Evolutionary conservation across 2,329 filamentous ascomycete species (phyloP), one percentile per base, ranked within the genome.

Genomic region (Trichophyton mentagrophytes): DNA sequence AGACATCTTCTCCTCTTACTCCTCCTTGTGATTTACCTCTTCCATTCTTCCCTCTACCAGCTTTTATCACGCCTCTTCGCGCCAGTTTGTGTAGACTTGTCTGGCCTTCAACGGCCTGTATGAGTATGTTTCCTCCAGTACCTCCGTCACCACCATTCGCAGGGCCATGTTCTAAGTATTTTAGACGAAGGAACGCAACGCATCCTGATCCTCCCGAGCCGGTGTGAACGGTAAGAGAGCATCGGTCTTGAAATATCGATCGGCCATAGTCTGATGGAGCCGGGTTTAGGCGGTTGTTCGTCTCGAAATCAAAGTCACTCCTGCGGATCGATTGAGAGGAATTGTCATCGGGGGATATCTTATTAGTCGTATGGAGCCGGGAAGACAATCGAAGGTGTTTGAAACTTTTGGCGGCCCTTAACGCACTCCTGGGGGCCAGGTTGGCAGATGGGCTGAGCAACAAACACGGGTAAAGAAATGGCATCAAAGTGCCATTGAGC

Each of bases 61-160:
- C 77, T 63, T 73, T 74, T 57, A 79, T 74, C 60, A 90, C 82
- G 1, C 89, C 85, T 66, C 86, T 80, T 46, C 92, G 81, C 0
- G 89, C 87, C 8, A 99, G 79, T 75, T 96, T 97, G 76, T 97
- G 91, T 63, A 99, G 76, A 59, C 90, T 96, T 0, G 90, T 97
- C 74, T 97, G 88, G 62, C 90, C 90, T 60, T 88, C 85, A 1
- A 95, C 85, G 6, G 93, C 91, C 74, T 97, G 92, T 61, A 99
- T 95, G 72, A 95, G 97, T 66, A 99, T 80, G 68, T 88, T 95
- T 44, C 93, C 93, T 64, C 93, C 93, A 61, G 85, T 87, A 3
- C 93, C 93, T 47, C 93, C 93, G 70, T 99, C 90, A 62, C 93
- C 93, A 57, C 93, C 93, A 72, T 99, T 97, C 8, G 93, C 84